Conservation (phyloP, 108 stramenopile genomes). For the Skeletonema menzelii region DNA sequence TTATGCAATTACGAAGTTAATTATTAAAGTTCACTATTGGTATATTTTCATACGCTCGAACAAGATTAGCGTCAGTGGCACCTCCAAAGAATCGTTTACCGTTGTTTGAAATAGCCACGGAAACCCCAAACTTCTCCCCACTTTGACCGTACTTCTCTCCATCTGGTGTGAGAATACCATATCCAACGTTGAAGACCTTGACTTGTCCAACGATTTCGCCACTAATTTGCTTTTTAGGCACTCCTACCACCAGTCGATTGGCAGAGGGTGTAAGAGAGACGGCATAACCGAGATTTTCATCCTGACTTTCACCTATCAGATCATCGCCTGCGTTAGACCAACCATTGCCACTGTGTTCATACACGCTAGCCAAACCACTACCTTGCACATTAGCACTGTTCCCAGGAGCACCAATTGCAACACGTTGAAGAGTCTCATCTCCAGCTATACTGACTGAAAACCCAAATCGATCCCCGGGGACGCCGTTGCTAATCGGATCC, state of each 20-base stretch:
- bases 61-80: slow-evolving; percentile 21
- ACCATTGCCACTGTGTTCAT: slow-evolving; percentile 25
- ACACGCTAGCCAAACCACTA: slow-evolving; percentile 35
- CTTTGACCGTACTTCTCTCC: slow-evolving; percentile 19
- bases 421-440: slow-evolving; percentile 14
- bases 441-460: slow-evolving; percentile 42
- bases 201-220: slow-evolving; percentile 26
- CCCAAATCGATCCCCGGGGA: slow-evolving; percentile 45
- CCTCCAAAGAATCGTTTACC: slow-evolving; percentile 36
- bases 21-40: slow-evolving; percentile 1
- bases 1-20: background rate
- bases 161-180: slow-evolving; percentile 7
- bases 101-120: slow-evolving; percentile 30
- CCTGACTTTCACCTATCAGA: slow-evolving; percentile 24
- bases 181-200: slow-evolving; percentile 17
- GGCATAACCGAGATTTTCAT: slow-evolving; percentile 41
- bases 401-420: slow-evolving; percentile 48
- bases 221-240: slow-evolving; percentile 28
- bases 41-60: slow-evolving; percentile 26
- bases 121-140: slow-evolving; percentile 44
- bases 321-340: slow-evolving; percentile 37
- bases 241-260: slow-evolving; percentile 26
- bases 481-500: slow-evolving; percentile 18
- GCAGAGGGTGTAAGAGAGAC: slow-evolving; percentile 36
- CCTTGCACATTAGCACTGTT: slow-evolving; percentile 26